Evolutionary conservation across 345 rosid species (phyloP).

Genomic region (Eucalyptus pumila): DNA sequence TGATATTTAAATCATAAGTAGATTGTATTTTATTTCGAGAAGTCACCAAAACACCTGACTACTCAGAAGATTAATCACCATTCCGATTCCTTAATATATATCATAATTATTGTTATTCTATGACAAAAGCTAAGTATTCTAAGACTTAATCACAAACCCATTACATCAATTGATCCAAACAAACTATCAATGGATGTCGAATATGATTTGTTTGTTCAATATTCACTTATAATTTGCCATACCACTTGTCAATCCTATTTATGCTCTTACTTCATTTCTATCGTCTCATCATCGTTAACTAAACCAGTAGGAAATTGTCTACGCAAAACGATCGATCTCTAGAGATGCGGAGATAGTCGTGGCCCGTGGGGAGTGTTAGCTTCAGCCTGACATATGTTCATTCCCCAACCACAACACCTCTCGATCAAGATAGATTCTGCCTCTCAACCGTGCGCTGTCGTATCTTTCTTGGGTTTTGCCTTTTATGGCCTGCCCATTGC

Average conservation of each 20-base stretch:
- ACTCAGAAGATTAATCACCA: not conserved
- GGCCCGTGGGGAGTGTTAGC: not conserved
- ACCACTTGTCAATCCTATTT: not conserved
- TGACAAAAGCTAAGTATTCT: not conserved
- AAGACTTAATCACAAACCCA: not conserved
- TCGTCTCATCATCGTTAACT: not conserved
- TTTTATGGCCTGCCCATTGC: not conserved
- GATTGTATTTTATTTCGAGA: not conserved
- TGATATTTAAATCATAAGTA: not conserved
- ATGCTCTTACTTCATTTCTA: not conserved
- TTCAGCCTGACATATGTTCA: not conserved
- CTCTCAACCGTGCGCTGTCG: not conserved
- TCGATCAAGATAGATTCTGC: not conserved
- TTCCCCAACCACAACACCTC: not conserved
- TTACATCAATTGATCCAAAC: not conserved
- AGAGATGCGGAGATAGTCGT: not conserved
- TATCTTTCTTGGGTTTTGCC: not conserved
- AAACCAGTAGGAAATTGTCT: not conserved
- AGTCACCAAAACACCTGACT: not conserved
- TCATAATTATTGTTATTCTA: not conserved
- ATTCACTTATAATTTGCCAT: not conserved
- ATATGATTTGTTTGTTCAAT: not conserved
- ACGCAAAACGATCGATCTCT: not conserved
- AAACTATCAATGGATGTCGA: not conserved
- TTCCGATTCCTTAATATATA: not conserved